Base-by-base conservation (phyloP, 306 rosid species). In the Fragaria vesca region DNA sequence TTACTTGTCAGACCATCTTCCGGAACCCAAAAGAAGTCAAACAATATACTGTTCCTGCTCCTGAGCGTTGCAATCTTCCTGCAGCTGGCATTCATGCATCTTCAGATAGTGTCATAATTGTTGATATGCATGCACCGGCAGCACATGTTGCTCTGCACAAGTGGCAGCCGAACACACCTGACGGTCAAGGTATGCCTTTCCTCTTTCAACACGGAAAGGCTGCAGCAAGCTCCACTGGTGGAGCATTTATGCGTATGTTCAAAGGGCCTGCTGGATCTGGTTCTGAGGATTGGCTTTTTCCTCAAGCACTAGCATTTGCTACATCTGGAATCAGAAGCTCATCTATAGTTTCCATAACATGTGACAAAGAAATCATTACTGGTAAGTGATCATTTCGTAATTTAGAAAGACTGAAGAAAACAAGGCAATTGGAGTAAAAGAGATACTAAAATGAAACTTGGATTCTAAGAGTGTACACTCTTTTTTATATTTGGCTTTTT, bases 121-220 rank as follows among this genome's bases (percentile, higher is more conserved):
- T 91, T 79, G 97, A 82, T 83, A 74, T 81, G 76, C 88, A 91
- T 82, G 97, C 96, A 48, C 99, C 99, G 71, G 94, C 99, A 51
- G 96, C 97, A 75, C 89, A 81, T 85, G 85, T 95, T 74, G 99
- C 97, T 54, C 96, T 85, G 81, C 98, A 95, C 87, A 93, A 86
- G 84, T 95, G 99, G 97, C 99, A 95, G 84, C 96, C 99, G 57
- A 93, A 95, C 84, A 93, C 99, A 48, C 98, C 99, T 68, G 96
- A 95, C 79, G 99, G 99, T 75, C 93, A 93, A 80, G 99, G 97
- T 78, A 79, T 92, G 83, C 99, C 99, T 60, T 95, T 95, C 87
- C 94, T 93, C 80, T 95, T 95, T 84, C 90, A 93, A 68, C 96
- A 91, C 78, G 99, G 97, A 74, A 95, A 87, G 82, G 80, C 83